phyloP scores from a whole-genome alignment of 306 rosid genomes.

The Hippophae rhamnoides region DNA sequence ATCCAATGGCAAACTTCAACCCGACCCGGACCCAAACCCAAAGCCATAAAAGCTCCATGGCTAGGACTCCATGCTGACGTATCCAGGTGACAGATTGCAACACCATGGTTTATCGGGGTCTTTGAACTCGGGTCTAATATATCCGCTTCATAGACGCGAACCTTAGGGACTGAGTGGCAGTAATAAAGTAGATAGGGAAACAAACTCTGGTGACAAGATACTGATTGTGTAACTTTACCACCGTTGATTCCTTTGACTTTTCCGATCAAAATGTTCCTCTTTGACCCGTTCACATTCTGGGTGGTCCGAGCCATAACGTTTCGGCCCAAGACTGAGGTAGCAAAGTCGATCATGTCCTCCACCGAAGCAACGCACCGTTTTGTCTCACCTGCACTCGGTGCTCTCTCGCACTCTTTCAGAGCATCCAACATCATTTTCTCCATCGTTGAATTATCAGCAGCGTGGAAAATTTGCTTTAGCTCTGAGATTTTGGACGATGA shows the following conservation, averaged over 20 bases:
- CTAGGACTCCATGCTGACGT: slow-evolving; percentile 80
- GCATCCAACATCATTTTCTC: slow-evolving; percentile 57
- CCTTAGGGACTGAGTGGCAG: slow-evolving; percentile 92
- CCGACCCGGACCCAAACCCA: slow-evolving; percentile 78
- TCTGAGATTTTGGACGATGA: slow-evolving; percentile 47
- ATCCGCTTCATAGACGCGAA: slow-evolving; percentile 88
- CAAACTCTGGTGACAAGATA: slow-evolving; percentile 94
- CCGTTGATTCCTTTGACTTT: slow-evolving; percentile 57
- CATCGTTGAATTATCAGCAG: slow-evolving; percentile 70
- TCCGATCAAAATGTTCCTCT: slow-evolving; percentile 48
- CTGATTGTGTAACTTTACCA: slow-evolving; percentile 72
- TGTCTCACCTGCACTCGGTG: slow-evolving; percentile 61
- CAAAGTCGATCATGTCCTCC: slow-evolving; percentile 92
- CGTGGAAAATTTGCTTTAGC: slow-evolving; percentile 58
- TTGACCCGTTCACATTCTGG: slow-evolving; percentile 53
- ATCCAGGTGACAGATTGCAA: slow-evolving; percentile 88
- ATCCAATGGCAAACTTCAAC: slow-evolving; percentile 98
- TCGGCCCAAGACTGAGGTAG: slow-evolving; percentile 74
- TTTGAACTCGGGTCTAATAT: slow-evolving; percentile 52
- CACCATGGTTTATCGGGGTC: slow-evolving; percentile 58
- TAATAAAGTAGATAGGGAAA: slow-evolving; percentile 84
- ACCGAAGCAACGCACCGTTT: slow-evolving; percentile 78
- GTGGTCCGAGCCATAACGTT: slow-evolving; percentile 57
- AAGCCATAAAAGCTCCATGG: slow-evolving; percentile 74
- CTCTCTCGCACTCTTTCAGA: slow-evolving; percentile 68